phyloP scores from a whole-genome alignment of 2,329 filamentous ascomycete species.

The Tolypocladium pustulatum region DNA sequence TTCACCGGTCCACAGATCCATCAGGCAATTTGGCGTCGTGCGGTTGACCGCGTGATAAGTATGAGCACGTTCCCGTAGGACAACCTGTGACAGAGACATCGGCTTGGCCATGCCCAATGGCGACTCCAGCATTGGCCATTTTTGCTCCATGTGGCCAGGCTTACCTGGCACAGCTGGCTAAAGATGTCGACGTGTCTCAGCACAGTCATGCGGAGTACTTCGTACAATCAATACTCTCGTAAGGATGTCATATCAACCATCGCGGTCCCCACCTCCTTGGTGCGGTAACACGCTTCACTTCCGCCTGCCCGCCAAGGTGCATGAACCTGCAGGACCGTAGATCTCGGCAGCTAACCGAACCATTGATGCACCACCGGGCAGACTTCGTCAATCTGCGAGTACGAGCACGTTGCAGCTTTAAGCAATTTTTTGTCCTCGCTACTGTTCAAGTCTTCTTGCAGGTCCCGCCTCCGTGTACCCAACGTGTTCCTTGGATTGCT shows the following conservation, averaged over 20 bases:
- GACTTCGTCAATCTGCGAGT: neutral
- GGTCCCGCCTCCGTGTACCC: too few relatives aligned
- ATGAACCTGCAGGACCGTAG: neutral
- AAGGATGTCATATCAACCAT: neutral
- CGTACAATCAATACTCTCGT: neutral
- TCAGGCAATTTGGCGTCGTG: neutral
- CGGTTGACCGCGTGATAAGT: neutral
- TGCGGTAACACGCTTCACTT: neutral
- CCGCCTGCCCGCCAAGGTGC: neutral
- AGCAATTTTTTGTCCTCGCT: too few relatives aligned
- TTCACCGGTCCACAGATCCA: neutral
- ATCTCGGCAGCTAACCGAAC: neutral
- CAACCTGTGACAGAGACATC: neutral
- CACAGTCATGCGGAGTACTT: too few relatives aligned
- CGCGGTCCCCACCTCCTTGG: neutral
- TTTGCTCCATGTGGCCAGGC: neutral
- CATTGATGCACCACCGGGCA: neutral
- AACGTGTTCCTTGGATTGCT: too few relatives aligned
- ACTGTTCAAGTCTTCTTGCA: too few relatives aligned
- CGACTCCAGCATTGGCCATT: neutral
- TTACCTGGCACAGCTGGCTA: neutral
- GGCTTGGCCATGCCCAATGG: neutral
- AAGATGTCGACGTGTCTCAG: too few relatives aligned
- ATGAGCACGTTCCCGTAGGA: neutral
- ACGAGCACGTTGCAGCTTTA: neutral